phyloP scores from a whole-genome alignment of 495 filamentous ascomycete species.

The Aspergillus nidulans region DNA sequence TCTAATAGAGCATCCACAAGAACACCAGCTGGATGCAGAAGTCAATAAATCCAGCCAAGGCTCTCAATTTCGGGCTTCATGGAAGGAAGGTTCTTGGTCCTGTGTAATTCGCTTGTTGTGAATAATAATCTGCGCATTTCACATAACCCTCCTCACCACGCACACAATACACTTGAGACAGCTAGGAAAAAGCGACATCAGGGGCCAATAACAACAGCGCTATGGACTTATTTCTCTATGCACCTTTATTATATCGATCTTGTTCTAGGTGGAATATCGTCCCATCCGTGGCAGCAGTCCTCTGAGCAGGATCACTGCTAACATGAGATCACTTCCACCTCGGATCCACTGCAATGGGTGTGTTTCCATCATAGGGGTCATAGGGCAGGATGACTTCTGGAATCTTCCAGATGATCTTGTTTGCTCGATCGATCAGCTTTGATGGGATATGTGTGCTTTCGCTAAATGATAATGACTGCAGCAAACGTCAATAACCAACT shows the following conservation, averaged over 20 bases:
- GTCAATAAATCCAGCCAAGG: neutral
- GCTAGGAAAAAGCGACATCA: neutral
- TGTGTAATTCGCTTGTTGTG: too few relatives aligned
- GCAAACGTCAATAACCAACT: neutral
- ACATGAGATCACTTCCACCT: neutral
- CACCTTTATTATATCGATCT: too few relatives aligned
- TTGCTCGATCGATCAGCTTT: conserved; percentile 22
- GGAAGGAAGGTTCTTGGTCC: too few relatives aligned
- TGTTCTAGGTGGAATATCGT: too few relatives aligned
- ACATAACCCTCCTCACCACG: too few relatives aligned
- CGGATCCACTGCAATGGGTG: conserved; percentile 30
- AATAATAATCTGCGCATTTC: too few relatives aligned
- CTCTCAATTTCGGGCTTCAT: too few relatives aligned
- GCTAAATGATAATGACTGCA: conserved; percentile 31
- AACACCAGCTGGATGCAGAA: neutral
- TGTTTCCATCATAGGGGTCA: conserved; percentile 5
- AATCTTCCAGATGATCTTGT: conserved; percentile 29
- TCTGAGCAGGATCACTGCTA: neutral
- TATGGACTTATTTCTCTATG: too few relatives aligned
- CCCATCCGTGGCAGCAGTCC: neutral
- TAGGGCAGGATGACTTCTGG: conserved; percentile 27
- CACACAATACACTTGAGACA: neutral
- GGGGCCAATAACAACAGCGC: neutral
- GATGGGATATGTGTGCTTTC: conserved; percentile 28
- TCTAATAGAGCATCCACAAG: neutral